Base-by-base conservation (phyloP, 805 yeast genomes). In the Henningerozyma blattae region DNA sequence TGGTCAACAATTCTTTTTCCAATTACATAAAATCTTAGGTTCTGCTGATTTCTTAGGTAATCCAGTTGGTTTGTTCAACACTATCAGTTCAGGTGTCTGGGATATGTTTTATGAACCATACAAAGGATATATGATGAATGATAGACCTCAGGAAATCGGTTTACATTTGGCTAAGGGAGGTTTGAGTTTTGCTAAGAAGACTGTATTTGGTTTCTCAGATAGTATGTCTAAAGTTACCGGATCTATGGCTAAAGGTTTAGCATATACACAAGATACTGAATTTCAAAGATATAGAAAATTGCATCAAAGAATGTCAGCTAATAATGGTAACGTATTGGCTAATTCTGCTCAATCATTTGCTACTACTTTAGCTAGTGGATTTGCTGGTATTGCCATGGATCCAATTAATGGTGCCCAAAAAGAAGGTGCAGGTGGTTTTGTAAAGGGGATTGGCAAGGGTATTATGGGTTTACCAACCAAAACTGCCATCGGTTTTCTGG, bases 81-180 rank as follows among this genome's bases (percentile, higher is more conserved):
- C 86, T 45, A 65, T 91, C 37, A 77, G 94, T 37, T 85, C 96
- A 0, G 99, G 99, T 34, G 91, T 91, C 9, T 71, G 86, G 72
- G 99, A 91, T 56, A 80, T 91, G 15, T 91, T 91, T 55, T 91
- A 91, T 52, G 97, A 89, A 52, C 99, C 99, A 3, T 91, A 89
- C 49, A 91, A 86, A 52, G 99, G 99, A 0, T 83, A 84, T 46
- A 74, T 89, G 32, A 73, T 91, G 72, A 89, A 81, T 41, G 98
- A 91, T 55, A 64, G 96, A 26, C 98, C 98, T 1, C 94, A 84
- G 50, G 99, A 93, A 46, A 62, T 91, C 27, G 97, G 98, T 27
- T 82, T 91, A 38, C 93, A 95, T 3, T 57, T 91, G 29, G 98
- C 99, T 1, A 89, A 86, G 52, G 99, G 99, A 38, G 94, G 97